These are phyloP conservation scores for Epichloe uncinata DNA, from an alignment of 2,329 filamentous ascomycete genomes.

Conservation along the genomic window DNA sequence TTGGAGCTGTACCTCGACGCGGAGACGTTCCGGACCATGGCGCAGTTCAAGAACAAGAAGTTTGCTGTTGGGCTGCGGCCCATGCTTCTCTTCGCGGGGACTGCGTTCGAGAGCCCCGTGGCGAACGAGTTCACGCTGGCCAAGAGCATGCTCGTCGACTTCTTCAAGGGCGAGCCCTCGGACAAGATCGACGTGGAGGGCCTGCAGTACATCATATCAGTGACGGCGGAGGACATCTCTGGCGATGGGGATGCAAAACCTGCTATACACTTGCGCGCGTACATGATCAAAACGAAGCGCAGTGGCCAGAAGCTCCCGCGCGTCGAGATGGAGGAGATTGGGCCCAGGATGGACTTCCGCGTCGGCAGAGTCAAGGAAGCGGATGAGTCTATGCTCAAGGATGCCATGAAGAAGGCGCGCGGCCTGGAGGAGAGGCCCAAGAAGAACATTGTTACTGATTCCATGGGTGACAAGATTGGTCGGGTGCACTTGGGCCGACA, in stretches of 20 bases:
- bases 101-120: conserved; percentile 72
- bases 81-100: conserved; percentile 81
- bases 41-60: conserved; percentile 65
- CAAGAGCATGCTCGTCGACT: conserved; percentile 77
- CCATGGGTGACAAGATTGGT: conserved; percentile 92
- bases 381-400: conserved; percentile 69
- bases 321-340: conserved; percentile 91
- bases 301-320: conserved; percentile 77
- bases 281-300: conserved; percentile 74
- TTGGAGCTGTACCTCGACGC: conserved; percentile 76
- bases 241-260: conserved; percentile 36
- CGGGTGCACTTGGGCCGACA: conserved; percentile 85
- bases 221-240: conserved; percentile 56
- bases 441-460: conserved; percentile 91
- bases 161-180: conserved; percentile 68
- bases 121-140: conserved; percentile 69
- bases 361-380: conserved; percentile 70
- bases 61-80: conserved; percentile 75
- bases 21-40: conserved; percentile 53
- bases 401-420: conserved; percentile 78
- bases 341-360: conserved; percentile 83
- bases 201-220: conserved; percentile 76
- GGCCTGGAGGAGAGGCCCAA: conserved; percentile 64
- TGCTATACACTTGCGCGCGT: conserved; percentile 58
- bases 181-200: conserved; percentile 89